Conservation (phyloP, 1,139 yeast species). For the Debaryomyces udenii region DNA sequence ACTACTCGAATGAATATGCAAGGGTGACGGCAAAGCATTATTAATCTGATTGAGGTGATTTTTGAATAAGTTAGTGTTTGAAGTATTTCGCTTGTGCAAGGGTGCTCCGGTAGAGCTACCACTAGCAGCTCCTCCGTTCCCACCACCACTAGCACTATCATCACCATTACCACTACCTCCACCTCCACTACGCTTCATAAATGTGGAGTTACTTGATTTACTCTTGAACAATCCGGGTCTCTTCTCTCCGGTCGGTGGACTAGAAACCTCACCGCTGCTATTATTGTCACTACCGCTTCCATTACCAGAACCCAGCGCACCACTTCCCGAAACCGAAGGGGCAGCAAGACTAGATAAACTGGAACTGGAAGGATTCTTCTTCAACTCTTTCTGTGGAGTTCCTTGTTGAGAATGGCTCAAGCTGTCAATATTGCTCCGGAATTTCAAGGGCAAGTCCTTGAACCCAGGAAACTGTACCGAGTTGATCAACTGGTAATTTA, state of each 20-base stretch:
- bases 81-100: constrained; percentile 22
- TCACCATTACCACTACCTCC: background rate
- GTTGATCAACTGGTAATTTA: constrained; percentile 62
- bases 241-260: constrained; percentile 17
- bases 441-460: constrained; percentile 35
- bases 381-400: constrained; percentile 29
- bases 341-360: constrained; percentile 13
- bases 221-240: constrained; percentile 40
- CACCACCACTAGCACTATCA: background rate
- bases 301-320: constrained; percentile 1
- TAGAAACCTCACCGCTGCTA: constrained; percentile 8
- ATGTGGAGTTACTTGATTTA: constrained; percentile 30
- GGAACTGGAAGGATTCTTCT: constrained; percentile 25
- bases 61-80: constrained; percentile 6
- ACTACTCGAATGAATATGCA: background rate
- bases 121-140: background rate
- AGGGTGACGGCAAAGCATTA: constrained; percentile 1
- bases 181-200: constrained; percentile 11
- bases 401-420: constrained; percentile 28
- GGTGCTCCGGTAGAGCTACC: constrained; percentile 5
- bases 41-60: background rate
- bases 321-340: constrained; percentile 2
- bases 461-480: constrained; percentile 61
- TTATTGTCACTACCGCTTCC: constrained; percentile 9
- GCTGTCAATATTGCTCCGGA: constrained; percentile 15